phyloP scores from a whole-genome alignment of 768 basidiomycete species.

The Mycena vulgaris region DNA sequence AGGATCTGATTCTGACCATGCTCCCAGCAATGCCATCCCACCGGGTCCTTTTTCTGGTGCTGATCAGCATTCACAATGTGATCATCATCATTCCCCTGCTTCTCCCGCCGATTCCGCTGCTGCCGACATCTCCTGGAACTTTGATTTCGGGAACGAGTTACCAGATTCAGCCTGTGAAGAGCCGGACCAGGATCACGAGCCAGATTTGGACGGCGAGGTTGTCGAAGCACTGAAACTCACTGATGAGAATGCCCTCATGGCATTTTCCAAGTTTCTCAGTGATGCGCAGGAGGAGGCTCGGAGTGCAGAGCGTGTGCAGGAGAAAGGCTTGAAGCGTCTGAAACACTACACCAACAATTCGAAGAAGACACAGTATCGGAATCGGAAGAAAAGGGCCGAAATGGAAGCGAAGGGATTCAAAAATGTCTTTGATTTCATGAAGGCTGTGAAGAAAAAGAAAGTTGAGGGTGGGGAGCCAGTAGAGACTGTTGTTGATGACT shows the following conservation, averaged over 20 bases:
- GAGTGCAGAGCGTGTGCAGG: too few species aligned
- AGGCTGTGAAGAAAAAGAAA: not conserved
- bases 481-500: not conserved
- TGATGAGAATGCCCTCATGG: not conserved
- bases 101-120: not conserved
- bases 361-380: not conserved
- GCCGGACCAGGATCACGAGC: not conserved
- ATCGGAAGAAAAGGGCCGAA: not conserved
- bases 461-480: not conserved
- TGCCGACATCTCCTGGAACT: not conserved
- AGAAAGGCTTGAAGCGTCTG: not conserved
- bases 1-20: not conserved
- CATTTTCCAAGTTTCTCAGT: not conserved
- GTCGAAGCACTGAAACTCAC: not conserved
- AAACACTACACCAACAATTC: conserved; percentile 1
- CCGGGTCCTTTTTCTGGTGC: not conserved
- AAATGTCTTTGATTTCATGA: conserved; percentile 1
- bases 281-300: conserved; percentile 3
- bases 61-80: not conserved
- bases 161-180: conserved; percentile 11
- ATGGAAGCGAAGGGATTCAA: not conserved
- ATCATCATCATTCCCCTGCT: not conserved
- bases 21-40: not conserved
- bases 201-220: not conserved
- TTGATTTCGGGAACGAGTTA: conserved; percentile 2